A percentile compares a stretch with the other conserved stretches of the same genome.
Conservation (phyloP, 1,139 yeast genomes). For the Yamadazyma buinensis region DNA sequence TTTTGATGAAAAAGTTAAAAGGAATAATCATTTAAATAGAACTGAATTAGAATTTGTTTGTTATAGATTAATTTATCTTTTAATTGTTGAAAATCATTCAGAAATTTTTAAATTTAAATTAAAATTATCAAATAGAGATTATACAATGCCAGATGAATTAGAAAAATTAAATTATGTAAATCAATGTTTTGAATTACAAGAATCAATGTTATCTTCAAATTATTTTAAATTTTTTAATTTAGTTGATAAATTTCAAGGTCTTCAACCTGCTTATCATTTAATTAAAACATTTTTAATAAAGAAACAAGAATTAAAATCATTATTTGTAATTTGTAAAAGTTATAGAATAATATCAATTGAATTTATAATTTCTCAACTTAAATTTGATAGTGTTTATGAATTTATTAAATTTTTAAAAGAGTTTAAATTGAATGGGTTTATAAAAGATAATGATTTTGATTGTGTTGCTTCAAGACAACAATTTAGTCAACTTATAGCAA, state of each 20-base stretch:
- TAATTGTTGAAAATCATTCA: constrained; percentile 67
- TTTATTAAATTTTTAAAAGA: constrained; percentile 32
- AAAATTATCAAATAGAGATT: constrained; percentile 11
- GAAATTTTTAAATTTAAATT: constrained; percentile 41
- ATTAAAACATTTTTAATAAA: constrained; percentile 41
- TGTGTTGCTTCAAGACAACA: constrained; percentile 45
- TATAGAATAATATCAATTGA: constrained; percentile 53
- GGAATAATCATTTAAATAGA: constrained; percentile 9
- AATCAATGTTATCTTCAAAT: constrained; percentile 32
- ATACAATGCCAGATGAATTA: constrained; percentile 19
- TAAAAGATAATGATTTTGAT: constrained; percentile 32
- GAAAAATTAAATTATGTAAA: constrained; percentile 20
- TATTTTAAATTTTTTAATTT: constrained; percentile 51
- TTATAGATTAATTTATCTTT: constrained; percentile 72
- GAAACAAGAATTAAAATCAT: constrained; percentile 58
- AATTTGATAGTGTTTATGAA: constrained; percentile 26
- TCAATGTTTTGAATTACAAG: constrained; percentile 24
- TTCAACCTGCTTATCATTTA: constrained; percentile 24
- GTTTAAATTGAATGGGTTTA: constrained; percentile 35
- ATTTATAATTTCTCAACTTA: constrained; percentile 46
- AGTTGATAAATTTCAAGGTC: constrained; percentile 22
- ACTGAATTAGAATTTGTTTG: constrained; percentile 61
- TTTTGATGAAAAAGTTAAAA: constrained; percentile 35
- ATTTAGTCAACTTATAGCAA: constrained; percentile 39
- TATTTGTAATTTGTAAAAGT: constrained; percentile 56